A percentile compares a stretch with the other conserved stretches of the same genome.
phyloP scores from a whole-genome alignment of 148 eudicot genomes.

The Spergularia bocconei region DNA sequence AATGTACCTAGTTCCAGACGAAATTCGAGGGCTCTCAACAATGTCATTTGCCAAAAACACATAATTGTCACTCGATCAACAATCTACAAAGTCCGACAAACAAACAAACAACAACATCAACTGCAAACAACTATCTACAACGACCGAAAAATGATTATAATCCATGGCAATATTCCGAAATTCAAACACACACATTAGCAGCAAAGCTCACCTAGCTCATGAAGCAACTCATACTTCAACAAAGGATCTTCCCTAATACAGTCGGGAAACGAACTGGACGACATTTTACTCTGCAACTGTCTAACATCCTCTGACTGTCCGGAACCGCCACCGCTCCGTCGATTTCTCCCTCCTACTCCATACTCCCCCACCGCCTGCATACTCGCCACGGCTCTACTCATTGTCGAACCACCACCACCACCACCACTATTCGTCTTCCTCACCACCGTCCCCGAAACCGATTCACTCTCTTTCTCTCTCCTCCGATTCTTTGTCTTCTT shows the following conservation, averaged over 20 bases:
- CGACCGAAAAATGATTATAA: neutral
- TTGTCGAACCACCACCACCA: conserved; percentile 37
- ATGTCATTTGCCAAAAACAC: neutral
- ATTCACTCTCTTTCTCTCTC: conserved; percentile 45
- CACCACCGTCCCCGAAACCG: conserved; percentile 57
- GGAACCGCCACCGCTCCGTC: conserved; percentile 32
- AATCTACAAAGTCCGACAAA: neutral
- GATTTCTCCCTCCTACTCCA: conserved; percentile 53
- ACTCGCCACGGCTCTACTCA: conserved; percentile 94
- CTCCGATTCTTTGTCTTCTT: conserved; percentile 30
- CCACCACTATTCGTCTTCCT: conserved; percentile 41
- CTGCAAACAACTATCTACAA: neutral
- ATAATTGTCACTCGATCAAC: neutral
- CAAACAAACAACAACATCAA: neutral
- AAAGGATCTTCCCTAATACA: conserved; percentile 81
- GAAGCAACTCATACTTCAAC: conserved; percentile 58
- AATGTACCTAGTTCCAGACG: neutral
- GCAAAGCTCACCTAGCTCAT: conserved; percentile 60
- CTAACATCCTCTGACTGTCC: conserved; percentile 34
- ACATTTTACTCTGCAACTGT: conserved; percentile 57
- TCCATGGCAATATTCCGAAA: neutral
- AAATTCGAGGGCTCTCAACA: neutral
- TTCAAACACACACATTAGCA: neutral
- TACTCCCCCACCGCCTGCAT: conserved; percentile 72
- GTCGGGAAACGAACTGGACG: conserved; percentile 81